Base-by-base conservation (phyloP, 352 stramenopile genomes). In the Globisporangium polare region DNA sequence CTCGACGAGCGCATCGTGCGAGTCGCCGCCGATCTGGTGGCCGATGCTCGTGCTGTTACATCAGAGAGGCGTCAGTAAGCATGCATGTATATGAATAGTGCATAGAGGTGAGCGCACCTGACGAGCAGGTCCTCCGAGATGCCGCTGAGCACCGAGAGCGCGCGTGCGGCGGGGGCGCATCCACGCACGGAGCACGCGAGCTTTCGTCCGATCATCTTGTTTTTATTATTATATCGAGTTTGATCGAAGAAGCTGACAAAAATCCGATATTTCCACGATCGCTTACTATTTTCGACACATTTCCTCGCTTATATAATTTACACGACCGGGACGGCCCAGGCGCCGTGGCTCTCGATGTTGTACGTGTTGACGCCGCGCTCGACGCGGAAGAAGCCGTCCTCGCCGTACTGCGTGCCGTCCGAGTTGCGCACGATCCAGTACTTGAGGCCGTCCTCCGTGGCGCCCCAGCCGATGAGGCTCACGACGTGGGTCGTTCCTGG, bases 351-450 rank as follows among this genome's bases (percentile, higher is more conserved):
- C 67, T 92, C 83, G 3, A 92, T 74, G 55, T 89, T 90, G 74
- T 88, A 92, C n/a, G 77, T 79, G 63, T 92, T 92, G 37, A 79
- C 70, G 20, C 83, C 83, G 29, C 83, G 71, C 52, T 92, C 83
- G 39, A 71, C 83, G 24, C 68, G 67, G 68, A 92, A 92, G 65
- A 90, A 92, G 46, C 83, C 83, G 24, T 72, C 52, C 53, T 92
- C 81, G 45, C 83, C 83, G 74, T 78, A 92, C 57, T 88, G 89
- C 9, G 81, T 92, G 42, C 83, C 83, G 53, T 92, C 80, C 53
- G 89, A 89, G 85, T 99, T 98, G 53, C 97, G 89, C 46, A 98
- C 90, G 69, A 99, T 89, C 96, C 96, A 99, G 79, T 98, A 99
- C 70, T 96, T 94, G 67, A 94, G 60, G 41, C 89, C 78, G 41